phyloP scores from a whole-genome alignment of 2,329 filamentous ascomycete genomes.

The Hirsutella rhossiliensis region DNA sequence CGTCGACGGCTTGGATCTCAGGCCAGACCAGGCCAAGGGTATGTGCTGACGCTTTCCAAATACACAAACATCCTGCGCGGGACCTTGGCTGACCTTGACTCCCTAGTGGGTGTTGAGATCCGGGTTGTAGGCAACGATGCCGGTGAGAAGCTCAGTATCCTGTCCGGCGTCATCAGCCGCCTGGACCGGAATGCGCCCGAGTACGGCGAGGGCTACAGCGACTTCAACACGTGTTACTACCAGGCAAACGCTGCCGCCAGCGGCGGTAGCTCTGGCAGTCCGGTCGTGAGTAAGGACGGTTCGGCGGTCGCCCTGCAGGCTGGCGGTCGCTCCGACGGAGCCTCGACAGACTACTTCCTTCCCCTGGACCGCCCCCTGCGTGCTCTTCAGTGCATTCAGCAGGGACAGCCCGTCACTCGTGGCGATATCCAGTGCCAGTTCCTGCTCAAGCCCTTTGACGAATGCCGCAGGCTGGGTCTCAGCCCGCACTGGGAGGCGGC shows the following conservation, averaged over 20 bases:
- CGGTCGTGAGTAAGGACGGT: conserved; percentile 91
- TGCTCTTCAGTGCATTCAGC: conserved; percentile 75
- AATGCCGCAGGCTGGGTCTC: conserved; percentile 81
- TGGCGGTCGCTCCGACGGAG: conserved; percentile 84
- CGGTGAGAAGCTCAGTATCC: conserved; percentile 93
- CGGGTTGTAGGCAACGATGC: conserved; percentile 97
- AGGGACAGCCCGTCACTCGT: conserved; percentile 62
- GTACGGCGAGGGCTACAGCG: conserved; percentile 94
- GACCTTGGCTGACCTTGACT: neutral
- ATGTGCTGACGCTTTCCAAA: conserved; percentile 9
- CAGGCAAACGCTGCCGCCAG: conserved; percentile 95
- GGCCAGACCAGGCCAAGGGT: conserved; percentile 72
- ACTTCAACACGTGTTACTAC: conserved; percentile 95
- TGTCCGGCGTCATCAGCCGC: conserved; percentile 93
- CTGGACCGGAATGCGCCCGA: conserved; percentile 94
- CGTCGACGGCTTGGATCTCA: conserved; percentile 64
- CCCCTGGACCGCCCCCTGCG: conserved; percentile 83
- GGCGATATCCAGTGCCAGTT: conserved; percentile 98
- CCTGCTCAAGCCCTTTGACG: conserved; percentile 93
- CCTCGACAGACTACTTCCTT: conserved; percentile 94
- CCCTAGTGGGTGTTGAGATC: conserved; percentile 75
- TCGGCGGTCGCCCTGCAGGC: conserved; percentile 87
- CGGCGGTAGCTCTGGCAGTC: conserved; percentile 95
- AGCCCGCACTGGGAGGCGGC: conserved; percentile 77
- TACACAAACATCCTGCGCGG: neutral